phyloP scores from a whole-genome alignment of 768 basidiomycete species.

The Boletus rubropictus region DNA sequence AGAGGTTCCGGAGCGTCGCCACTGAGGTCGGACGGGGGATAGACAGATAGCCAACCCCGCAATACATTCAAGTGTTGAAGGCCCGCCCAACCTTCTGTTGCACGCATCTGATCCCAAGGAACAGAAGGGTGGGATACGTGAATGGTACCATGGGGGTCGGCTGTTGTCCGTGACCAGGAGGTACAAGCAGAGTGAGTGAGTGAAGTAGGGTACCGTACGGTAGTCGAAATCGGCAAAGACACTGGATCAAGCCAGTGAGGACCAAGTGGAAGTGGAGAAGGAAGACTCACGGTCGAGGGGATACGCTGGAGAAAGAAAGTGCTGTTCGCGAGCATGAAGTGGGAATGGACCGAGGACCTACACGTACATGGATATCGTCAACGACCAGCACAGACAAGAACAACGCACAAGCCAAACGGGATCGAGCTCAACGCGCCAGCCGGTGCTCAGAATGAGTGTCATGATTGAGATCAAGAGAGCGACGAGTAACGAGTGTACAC shows the following conservation, averaged over 20 bases:
- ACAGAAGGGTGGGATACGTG: constrained; percentile 60
- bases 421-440: constrained; percentile 25
- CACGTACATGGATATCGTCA: not conserved
- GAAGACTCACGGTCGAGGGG: constrained; percentile 53
- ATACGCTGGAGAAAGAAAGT: constrained; percentile 73
- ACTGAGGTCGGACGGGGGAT: constrained; percentile 34
- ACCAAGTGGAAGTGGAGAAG: not conserved
- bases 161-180: constrained; percentile 46
- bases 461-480: not conserved
- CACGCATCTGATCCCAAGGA: constrained; percentile 61
- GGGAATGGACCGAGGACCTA: constrained; percentile 82
- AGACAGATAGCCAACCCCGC: constrained; percentile 55
- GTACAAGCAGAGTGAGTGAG: constrained; percentile 37
- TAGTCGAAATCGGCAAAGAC: constrained; percentile 8
- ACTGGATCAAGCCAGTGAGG: constrained; percentile 7
- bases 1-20: constrained; percentile 32
- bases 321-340: constrained; percentile 77
- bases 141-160: constrained; percentile 43
- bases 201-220: constrained; percentile 54
- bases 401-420: constrained; percentile 26
- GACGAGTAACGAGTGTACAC: not conserved
- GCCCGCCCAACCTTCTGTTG: constrained; percentile 81
- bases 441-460: constrained; percentile 3
- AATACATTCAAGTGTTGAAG: constrained; percentile 76
- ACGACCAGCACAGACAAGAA: not conserved